phyloP scores from a whole-genome alignment of 2,329 filamentous ascomycete genomes.

The Fusarium algeriense region DNA sequence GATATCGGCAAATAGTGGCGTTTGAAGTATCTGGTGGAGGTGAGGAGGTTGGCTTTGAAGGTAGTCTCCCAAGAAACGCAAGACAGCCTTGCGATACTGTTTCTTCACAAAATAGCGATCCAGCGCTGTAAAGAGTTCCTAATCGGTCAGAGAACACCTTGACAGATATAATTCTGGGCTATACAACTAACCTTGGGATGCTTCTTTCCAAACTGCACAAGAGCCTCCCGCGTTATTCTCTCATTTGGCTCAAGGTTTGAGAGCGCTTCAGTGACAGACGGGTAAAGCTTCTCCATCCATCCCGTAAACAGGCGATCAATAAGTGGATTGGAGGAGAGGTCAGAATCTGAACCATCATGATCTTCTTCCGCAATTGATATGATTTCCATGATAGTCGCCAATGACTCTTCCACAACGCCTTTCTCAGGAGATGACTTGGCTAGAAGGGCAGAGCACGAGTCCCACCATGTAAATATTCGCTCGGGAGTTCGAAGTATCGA shows the following conservation, averaged over 20 bases:
- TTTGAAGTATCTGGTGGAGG: constrained; percentile 78
- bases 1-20: constrained; percentile 77
- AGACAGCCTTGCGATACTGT: constrained; percentile 71
- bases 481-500: constrained; percentile 73
- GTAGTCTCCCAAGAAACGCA: constrained; percentile 78
- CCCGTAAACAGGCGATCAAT: constrained; percentile 67
- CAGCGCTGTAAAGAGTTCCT: constrained; percentile 75
- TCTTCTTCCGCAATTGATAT: constrained; percentile 72
- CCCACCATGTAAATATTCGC: constrained; percentile 79
- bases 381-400: constrained; percentile 73
- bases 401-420: constrained; percentile 72
- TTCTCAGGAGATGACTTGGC: constrained; percentile 71
- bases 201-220: constrained; percentile 74
- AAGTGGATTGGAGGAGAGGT: constrained; percentile 62
- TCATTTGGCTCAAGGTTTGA: constrained; percentile 60
- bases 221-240: constrained; percentile 62
- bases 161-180: not conserved
- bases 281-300: constrained; percentile 66
- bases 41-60: constrained; percentile 83
- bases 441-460: constrained; percentile 55
- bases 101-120: constrained; percentile 75
- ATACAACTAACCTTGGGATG: constrained; percentile 65
- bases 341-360: constrained; percentile 58
- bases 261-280: constrained; percentile 53
- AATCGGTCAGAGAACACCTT: constrained; percentile 6